These are phyloP conservation scores for Neospora caninum DNA, from an alignment of 169 alveolate genomes.

Conservation along the genomic window DNA sequence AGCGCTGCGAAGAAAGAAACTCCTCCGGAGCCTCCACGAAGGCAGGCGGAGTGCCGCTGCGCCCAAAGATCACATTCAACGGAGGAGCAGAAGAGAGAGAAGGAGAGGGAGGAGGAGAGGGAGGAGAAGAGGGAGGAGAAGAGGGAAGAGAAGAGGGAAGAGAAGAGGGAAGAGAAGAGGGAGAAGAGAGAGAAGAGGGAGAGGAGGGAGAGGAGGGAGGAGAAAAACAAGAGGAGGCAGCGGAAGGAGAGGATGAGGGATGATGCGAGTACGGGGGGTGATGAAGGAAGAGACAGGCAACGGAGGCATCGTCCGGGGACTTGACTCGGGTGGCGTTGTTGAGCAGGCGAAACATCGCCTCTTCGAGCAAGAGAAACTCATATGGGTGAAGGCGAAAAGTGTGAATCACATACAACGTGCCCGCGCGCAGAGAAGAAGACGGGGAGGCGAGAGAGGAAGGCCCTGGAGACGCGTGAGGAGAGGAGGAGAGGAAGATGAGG, in stretches of 20 bases:
- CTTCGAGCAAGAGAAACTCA: constrained; percentile 19
- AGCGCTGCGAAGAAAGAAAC: neutral
- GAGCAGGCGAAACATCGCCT: constrained; percentile 17
- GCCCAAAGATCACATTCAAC: neutral
- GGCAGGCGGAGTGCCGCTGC: constrained; percentile 15
- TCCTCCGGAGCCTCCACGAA: neutral
- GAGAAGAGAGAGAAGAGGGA: neutral
- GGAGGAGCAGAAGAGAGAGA: neutral
- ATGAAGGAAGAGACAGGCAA: neutral
- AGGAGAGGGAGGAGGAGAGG: neutral
- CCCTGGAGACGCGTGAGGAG: neutral
- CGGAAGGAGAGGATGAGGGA: neutral
- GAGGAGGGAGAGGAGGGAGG: neutral
- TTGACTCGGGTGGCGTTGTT: neutral
- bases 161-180: neutral
- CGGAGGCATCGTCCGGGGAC: neutral
- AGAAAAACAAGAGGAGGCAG: neutral
- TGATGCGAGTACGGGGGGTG: neutral
- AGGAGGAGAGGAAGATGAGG: neutral
- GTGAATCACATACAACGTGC: constrained; percentile 15
- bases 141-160: neutral
- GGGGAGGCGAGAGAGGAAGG: neutral
- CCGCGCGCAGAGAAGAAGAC: neutral
- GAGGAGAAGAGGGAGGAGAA: neutral
- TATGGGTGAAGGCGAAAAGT: neutral